phyloP scores from a whole-genome alignment of 2,329 filamentous ascomycete species.

The Helicocarpus griseus region DNA sequence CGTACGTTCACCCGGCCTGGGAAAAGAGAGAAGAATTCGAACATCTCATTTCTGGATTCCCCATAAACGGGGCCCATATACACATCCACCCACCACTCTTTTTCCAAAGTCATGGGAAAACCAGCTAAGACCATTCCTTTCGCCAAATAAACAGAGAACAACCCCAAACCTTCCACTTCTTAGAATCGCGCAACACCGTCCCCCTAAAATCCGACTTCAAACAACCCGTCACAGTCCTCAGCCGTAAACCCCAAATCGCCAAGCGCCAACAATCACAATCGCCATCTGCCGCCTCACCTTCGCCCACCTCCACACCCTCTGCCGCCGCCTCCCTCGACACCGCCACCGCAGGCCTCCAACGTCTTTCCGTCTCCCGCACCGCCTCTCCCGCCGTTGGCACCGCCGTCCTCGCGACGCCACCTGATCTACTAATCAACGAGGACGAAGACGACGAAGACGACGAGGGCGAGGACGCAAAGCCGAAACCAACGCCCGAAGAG shows the following conservation, averaged over 20 bases:
- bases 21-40: neutral
- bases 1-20: conserved; percentile 42
- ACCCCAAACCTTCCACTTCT: conserved; percentile 63
- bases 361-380: conserved; percentile 31
- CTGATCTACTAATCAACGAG: conserved; percentile 5
- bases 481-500: conserved; percentile 63
- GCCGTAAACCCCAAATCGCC: conserved; percentile 65
- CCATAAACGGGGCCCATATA: neutral
- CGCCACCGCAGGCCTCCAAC: conserved; percentile 34
- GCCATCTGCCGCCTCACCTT: conserved; percentile 25
- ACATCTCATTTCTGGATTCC: neutral
- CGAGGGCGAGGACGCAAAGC: conserved; percentile 53
- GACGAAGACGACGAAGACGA: conserved; percentile 48
- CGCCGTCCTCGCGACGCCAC: neutral
- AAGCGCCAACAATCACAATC: conserved; percentile 35
- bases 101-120: no score
- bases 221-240: conserved; percentile 72
- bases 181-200: conserved; percentile 53
- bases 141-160: conserved; percentile 55
- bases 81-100: neutral
- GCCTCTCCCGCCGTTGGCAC: neutral
- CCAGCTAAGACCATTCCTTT: neutral
- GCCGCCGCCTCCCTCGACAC: conserved; percentile 34
- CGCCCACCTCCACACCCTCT: neutral
- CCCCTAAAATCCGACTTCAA: conserved; percentile 66